Evolutionary conservation across 2,329 filamentous ascomycete species (phyloP), one percentile per base, ranked within the genome.

Genomic region (Thermochaetoides dissita): DNA sequence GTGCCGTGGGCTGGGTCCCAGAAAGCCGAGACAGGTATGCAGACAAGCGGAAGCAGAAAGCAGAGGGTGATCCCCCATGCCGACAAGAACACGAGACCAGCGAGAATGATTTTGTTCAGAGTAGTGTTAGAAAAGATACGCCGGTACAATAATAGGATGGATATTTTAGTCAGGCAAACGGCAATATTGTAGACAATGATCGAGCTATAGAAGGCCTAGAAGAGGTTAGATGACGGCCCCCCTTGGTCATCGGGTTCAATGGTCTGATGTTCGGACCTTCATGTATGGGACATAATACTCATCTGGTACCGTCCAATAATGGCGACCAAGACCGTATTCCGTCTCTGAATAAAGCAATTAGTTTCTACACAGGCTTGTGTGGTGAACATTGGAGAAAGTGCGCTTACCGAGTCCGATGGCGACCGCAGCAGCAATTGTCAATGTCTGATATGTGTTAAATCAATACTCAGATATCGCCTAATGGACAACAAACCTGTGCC

Each of bases 181-280:
- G 41, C 49, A 8, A 51, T 35, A 37, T 50, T 51, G 46, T 51
- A 51, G 12, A 48, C 39, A 8, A 46, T 12, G 41, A 51, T 49
- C 34, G 49, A 49, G 34, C 30, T 38, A 41, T 48, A 51, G 30
- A 51, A 49, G 17, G 41, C 41, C 47, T 51, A 36, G 8, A 37
- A 2, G 8, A 2, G 8, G 37, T 41, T 11, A 42, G 30, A 30
- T 24, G 9, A 8, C 12, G 10, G 9, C 3, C 30, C 36, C 10
- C 3, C 17, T 2, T 9, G 29, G 3, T 2, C 17, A 12, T n/a
- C 10, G 29, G 29, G 7, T 6, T 6, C 12, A n/a, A 8, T 34
- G 6, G 5, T 3, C 2, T 24, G 5, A 1, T 30, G 8, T 2
- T 10, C 44, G 34, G 30, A 29, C 49, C 42, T 51, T 49, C 45